Evolutionary conservation across 495 filamentous ascomycete species (phyloP).

Genomic region (Xylaria scruposa): DNA sequence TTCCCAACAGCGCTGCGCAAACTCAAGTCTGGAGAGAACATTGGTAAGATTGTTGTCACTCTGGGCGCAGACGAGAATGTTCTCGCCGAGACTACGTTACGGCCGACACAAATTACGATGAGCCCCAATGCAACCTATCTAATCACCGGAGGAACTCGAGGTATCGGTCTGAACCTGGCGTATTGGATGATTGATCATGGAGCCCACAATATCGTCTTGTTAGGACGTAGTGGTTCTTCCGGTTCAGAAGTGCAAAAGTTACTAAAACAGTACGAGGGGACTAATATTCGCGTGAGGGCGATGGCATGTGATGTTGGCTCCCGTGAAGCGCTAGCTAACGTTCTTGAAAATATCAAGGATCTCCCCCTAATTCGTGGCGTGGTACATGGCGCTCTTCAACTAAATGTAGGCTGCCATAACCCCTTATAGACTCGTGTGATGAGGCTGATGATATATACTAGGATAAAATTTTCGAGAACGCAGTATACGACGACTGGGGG

Average conservation of each 20-base stretch:
- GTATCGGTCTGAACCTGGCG: constrained; percentile 53
- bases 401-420: constrained; percentile 5
- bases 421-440: not conserved
- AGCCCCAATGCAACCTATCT: constrained; percentile 50
- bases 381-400: constrained; percentile 26
- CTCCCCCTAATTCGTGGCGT: constrained; percentile 54
- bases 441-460: not conserved
- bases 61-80: constrained; percentile 31
- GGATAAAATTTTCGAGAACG: constrained; percentile 23
- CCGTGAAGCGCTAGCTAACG: constrained; percentile 10
- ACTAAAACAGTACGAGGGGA: constrained; percentile 11
- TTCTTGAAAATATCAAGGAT: constrained; percentile 29
- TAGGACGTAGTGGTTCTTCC: constrained; percentile 50
- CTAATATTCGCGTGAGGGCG: constrained; percentile 25
- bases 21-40: constrained; percentile 45
- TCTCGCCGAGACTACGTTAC: constrained; percentile 11
- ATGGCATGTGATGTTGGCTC: constrained; percentile 44
- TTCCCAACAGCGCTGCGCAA: constrained; percentile 51
- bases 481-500: constrained; percentile 6
- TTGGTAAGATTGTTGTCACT: constrained; percentile 32
- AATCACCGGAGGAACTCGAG: constrained; percentile 55
- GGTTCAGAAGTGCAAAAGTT: constrained; percentile 21
- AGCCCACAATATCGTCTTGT: constrained; percentile 51
- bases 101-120: constrained; percentile 25
- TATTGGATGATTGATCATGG: constrained; percentile 57